Conservation (phyloP, 305 asterid genomes). For the Fraxinus nigra region DNA sequence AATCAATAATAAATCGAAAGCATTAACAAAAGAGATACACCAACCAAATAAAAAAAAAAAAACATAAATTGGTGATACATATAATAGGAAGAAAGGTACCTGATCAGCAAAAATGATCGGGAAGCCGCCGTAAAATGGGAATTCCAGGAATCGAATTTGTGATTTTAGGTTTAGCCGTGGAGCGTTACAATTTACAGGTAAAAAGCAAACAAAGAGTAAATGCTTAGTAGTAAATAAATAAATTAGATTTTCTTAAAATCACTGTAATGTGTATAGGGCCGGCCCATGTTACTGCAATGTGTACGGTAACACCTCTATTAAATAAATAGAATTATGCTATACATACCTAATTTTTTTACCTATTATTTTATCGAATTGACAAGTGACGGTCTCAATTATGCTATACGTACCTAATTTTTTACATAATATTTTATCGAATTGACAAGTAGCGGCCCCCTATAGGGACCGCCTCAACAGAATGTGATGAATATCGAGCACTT, state of each 20-base stretch:
- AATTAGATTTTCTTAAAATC: not conserved
- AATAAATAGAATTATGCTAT: no score
- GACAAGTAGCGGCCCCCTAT: no score
- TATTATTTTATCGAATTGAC: no score
- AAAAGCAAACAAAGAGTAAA: not conserved
- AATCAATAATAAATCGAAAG: not conserved
- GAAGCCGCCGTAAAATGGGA: not conserved
- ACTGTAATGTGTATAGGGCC: not conserved
- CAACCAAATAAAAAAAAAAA: not conserved
- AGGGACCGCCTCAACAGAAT: no score
- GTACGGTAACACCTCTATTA: no score
- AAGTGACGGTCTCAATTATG: no score
- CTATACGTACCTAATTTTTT: no score
- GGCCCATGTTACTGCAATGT: not conserved
- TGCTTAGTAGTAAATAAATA: not conserved
- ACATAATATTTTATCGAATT: no score
- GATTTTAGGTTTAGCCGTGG: conserved; percentile 23
- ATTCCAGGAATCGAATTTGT: not conserved
- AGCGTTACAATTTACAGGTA: conserved; percentile 11
- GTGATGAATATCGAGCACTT: no score
- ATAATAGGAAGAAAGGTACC: conserved; percentile 8
- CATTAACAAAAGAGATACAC: not conserved
- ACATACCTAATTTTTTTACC: no score
- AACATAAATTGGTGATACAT: not conserved
- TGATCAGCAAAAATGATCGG: conserved; percentile 1